Percentiles rank a stretch among this genome's conserved stretches.
Evolutionary conservation across 2,329 filamentous ascomycete species (phyloP).

Genomic region (Colletotrichum eleusines): DNA sequence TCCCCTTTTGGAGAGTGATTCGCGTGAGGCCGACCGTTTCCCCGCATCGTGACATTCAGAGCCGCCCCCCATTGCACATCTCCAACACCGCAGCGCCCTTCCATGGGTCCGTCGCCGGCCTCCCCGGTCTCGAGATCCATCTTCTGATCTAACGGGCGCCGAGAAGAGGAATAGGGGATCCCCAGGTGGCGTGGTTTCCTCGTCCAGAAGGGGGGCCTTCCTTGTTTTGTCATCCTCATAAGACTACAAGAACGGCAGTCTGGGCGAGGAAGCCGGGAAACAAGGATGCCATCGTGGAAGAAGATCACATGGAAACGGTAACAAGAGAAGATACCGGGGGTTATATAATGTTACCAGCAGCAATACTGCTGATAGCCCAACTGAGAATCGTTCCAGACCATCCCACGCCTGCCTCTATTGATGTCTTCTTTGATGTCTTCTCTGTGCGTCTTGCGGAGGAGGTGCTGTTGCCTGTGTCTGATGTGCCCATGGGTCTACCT

Average conservation of each 20-base stretch:
- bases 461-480: neutral
- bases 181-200: no score
- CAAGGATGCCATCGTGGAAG: neutral
- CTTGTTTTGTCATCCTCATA: no score
- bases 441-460: neutral
- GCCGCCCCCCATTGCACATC: no score
- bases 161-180: no score
- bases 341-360: neutral
- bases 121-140: no score
- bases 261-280: neutral
- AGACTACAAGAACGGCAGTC: no score
- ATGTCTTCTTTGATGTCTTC: neutral
- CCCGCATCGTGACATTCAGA: neutral
- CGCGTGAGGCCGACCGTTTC: neutral
- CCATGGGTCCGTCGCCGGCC: no score
- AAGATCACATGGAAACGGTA: neutral
- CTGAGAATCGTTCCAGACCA: neutral
- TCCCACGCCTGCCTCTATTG: neutral
- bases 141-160: no score
- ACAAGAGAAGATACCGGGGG: neutral
- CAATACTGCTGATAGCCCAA: neutral
- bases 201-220: no score
- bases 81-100: no score
- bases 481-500: neutral
- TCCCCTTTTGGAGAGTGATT: neutral